Percentiles rank a stretch among this genome's conserved stretches.
Evolutionary conservation across 73 alveolate species (phyloP).

Genomic region (Tetrahymena thermophila): DNA sequence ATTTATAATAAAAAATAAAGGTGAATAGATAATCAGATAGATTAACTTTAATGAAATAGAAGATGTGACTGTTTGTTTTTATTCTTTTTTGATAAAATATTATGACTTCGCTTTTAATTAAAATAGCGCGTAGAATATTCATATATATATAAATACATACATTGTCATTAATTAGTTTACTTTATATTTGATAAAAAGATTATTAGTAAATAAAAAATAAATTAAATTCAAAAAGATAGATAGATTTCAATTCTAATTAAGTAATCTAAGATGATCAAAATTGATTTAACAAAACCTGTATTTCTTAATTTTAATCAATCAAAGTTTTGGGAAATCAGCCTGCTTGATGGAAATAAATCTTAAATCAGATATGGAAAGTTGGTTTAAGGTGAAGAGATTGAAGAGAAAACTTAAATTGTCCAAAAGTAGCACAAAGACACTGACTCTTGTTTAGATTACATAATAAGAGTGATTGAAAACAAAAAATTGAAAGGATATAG

Average conservation of each 20-base stretch:
- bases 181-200: too few species aligned
- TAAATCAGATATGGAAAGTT: not conserved
- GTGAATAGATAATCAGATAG: too few species aligned
- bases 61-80: too few species aligned
- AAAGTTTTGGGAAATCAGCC: not conserved
- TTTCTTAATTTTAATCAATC: not conserved
- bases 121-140: too few species aligned
- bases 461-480: not conserved
- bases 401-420: not conserved
- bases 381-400: not conserved
- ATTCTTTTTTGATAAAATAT: too few species aligned
- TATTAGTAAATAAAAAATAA: not conserved
- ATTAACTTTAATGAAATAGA: too few species aligned
- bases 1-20: too few species aligned
- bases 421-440: not conserved
- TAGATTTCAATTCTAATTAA: not conserved
- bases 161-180: too few species aligned
- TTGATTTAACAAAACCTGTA: not conserved
- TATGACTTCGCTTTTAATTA: too few species aligned
- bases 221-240: not conserved
- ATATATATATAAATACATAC: too few species aligned
- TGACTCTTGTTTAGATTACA: not conserved
- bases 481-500: not conserved
- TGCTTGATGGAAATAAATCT: not conserved
- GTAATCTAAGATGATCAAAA: not conserved